Evolutionary conservation across 768 basidiomycete genomes (phyloP).

Genomic region (Leccinellum luteum): DNA sequence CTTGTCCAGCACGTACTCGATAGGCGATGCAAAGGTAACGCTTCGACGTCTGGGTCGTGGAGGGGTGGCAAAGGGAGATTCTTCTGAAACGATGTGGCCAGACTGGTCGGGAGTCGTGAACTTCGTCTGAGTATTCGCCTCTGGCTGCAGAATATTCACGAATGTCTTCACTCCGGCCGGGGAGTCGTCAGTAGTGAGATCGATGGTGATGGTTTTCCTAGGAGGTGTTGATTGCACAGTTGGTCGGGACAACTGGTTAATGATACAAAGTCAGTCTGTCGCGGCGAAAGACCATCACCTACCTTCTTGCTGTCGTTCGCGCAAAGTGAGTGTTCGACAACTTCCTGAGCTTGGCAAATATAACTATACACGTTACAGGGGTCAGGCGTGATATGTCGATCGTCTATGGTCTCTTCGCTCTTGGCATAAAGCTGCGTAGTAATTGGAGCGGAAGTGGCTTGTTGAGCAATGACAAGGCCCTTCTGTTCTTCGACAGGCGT

Average conservation of each 20-base stretch:
- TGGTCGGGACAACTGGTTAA: slow-evolving; percentile 10
- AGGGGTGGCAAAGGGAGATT: background rate
- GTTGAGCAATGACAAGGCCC: slow-evolving; percentile 17
- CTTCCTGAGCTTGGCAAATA: background rate
- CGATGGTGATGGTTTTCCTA: slow-evolving; percentile 37
- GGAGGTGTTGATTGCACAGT: slow-evolving; percentile 14
- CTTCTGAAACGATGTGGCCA: background rate
- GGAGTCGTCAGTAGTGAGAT: slow-evolving; percentile 40
- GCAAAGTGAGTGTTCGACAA: slow-evolving; percentile 1
- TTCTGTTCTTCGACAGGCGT: slow-evolving; percentile 34
- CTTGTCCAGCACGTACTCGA: slow-evolving; percentile 13
- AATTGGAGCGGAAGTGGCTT: background rate
- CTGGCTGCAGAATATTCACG: background rate
- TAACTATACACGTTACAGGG: background rate
- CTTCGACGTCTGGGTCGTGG: slow-evolving; percentile 16
- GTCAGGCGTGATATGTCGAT: background rate
- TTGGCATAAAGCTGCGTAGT: background rate
- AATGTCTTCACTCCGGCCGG: slow-evolving; percentile 15
- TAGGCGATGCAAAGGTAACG: slow-evolving; percentile 32
- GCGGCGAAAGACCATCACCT: background rate
- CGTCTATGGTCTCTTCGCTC: background rate
- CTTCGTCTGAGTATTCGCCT: background rate
- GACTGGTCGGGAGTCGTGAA: background rate
- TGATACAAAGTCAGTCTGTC: background rate
- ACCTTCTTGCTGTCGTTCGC: slow-evolving; percentile 12